Base-by-base conservation (phyloP, 202 grass and related monocot genomes). In the Schoenoplectus tabernaemontani region DNA sequence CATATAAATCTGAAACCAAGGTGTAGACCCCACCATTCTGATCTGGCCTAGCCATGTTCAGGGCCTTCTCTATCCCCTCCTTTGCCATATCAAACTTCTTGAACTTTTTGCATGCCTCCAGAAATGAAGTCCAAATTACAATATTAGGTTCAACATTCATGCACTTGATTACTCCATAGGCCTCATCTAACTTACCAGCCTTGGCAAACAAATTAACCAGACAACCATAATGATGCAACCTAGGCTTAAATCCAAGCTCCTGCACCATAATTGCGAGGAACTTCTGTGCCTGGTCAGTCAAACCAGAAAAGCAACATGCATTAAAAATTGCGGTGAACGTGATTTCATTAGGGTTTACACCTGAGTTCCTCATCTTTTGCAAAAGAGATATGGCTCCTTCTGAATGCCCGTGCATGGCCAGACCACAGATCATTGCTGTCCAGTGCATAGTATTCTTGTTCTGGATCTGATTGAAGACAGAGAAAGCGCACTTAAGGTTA, bases 141-240 rank as follows among this genome's bases (percentile, higher is more conserved):
- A 92, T 16, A 82, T 92, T 90, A 15, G 86, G 90, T 81, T 88
- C 82, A 20, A 88, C 24, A 66, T 51, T 84, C 93, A 92, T 92
- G 76, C 76, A 83, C 87, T 90, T 86, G 48, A 96, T 90, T 61
- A 92, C 81, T 50, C 80, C 83, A 32, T 87, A 90, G 33, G 93
- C 90, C 53, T 87, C 93, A 69, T 92, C 86, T 56, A 96, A 71
- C 39, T 71, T 59, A 73, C 90, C 93, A n/a, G 86, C 86, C 53
- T 90, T 90, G 15, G 86, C 86, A 58, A 85, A 88, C 46, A 92
- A 81, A 86, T 92, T 86, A 72, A 92, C 90, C 82, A 96, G 86
- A 86, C 93, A 96, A 0, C 86, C 93, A 47, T 90, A 96, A 60
- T 96, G 90, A 20, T 90, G 79, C 83, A 96, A 79, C 43, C 19